These are phyloP conservation scores for Brassica incana DNA, from an alignment of 345 rosid genomes.

Conservation along the genomic window DNA sequence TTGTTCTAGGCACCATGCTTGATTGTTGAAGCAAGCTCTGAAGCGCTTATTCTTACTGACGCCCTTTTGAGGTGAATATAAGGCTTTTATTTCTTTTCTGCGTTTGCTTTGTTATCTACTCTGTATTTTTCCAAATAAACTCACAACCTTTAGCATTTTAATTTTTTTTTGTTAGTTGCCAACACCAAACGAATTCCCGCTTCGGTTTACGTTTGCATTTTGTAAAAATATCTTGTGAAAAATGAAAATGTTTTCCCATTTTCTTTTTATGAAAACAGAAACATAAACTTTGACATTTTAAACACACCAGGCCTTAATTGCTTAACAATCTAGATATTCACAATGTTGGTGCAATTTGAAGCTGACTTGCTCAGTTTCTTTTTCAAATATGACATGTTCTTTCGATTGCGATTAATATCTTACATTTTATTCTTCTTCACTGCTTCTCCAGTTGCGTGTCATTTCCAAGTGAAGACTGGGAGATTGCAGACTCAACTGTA, in stretches of 20 bases:
- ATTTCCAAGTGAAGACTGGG: constrained; percentile 96
- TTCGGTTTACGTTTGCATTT: too few relatives aligned
- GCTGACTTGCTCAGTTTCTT: constrained; percentile 18
- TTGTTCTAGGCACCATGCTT: constrained; percentile 74
- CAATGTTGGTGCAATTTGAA: not conserved
- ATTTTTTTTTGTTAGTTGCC: too few relatives aligned
- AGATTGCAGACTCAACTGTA: constrained; percentile 89
- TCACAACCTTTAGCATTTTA: too few relatives aligned
- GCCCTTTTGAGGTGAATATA: constrained; percentile 71
- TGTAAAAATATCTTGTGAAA: too few relatives aligned
- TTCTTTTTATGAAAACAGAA: too few relatives aligned
- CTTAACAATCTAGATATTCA: not conserved
- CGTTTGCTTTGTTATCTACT: not conserved
- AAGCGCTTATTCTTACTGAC: constrained; percentile 71
- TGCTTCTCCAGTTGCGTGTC: constrained; percentile 69
- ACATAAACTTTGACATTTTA: too few relatives aligned
- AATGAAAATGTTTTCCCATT: too few relatives aligned
- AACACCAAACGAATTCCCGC: too few relatives aligned
- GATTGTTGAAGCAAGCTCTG: constrained; percentile 80
- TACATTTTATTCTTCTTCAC: constrained; percentile 17
- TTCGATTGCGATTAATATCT: not conserved
- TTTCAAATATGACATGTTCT: constrained; percentile 7
- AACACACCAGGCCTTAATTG: too few relatives aligned
- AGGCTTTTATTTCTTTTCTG: constrained; percentile 11
- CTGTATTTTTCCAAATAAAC: too few relatives aligned